Evolutionary conservation across 2,329 filamentous ascomycete genomes (phyloP).

Genomic region (Fusarium zealandicum): DNA sequence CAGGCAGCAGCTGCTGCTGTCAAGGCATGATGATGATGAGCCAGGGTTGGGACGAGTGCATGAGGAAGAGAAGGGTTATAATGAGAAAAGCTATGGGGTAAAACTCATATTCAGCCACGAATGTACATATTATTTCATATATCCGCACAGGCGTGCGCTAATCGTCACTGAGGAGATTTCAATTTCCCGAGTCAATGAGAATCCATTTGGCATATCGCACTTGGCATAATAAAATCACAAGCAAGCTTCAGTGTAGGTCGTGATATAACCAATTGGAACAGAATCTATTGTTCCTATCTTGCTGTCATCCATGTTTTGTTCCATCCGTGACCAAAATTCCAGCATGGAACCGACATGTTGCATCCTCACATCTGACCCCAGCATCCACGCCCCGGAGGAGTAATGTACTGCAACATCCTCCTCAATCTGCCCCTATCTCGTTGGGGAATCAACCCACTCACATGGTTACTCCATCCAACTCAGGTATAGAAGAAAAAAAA

Average conservation of each 20-base stretch:
- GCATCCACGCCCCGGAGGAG: slow-evolving; percentile 30
- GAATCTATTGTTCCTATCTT: slow-evolving; percentile 41
- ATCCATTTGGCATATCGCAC: background rate
- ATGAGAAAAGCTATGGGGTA: slow-evolving; percentile 10
- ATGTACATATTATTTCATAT: slow-evolving; percentile 17
- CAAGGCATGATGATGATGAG: slow-evolving; percentile 34
- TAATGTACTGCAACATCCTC: slow-evolving; percentile 18
- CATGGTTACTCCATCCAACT: slow-evolving; percentile 41
- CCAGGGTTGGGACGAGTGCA: slow-evolving; percentile 1
- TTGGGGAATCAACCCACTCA: slow-evolving; percentile 31
- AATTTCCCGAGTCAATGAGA: background rate
- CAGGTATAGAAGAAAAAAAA: slow-evolving; percentile 40
- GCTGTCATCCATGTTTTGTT: slow-evolving; percentile 16
- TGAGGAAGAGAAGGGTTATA: slow-evolving; percentile 4
- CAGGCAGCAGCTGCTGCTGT: slow-evolving; percentile 18
- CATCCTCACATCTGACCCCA: slow-evolving; percentile 37
- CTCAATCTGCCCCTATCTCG: slow-evolving; percentile 11
- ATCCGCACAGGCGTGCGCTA: slow-evolving; percentile 14
- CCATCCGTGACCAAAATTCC: slow-evolving; percentile 36
- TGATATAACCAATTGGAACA: slow-evolving; percentile 40
- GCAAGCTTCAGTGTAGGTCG: background rate
- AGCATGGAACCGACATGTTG: slow-evolving; percentile 36
- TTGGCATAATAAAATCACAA: background rate
- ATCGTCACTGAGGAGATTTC: slow-evolving; percentile 12
- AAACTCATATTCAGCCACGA: slow-evolving; percentile 4